These are phyloP conservation scores for Circinella umbellata DNA, from an alignment of 371 early-diverging fungal species.

Conservation along the genomic window DNA sequence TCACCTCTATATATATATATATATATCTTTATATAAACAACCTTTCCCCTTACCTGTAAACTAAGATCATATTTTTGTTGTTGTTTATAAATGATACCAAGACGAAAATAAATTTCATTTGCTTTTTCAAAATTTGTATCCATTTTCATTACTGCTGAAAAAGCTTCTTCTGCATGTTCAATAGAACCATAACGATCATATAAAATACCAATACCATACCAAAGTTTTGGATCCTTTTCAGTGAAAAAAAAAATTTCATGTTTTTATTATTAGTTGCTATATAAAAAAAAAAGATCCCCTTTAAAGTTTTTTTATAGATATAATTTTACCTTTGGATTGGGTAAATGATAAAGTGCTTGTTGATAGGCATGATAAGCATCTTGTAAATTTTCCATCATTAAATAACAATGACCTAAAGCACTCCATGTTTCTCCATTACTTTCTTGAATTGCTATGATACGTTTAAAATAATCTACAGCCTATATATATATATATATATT, in stretches of 20 bases:
- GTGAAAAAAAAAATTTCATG: too few species aligned
- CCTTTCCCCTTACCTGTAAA: slow-evolving; percentile 69
- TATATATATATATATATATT: slow-evolving; percentile 23
- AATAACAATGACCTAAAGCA: slow-evolving; percentile 89
- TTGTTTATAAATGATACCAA: slow-evolving; percentile 97
- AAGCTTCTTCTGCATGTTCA: slow-evolving; percentile 97
- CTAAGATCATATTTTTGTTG: slow-evolving; percentile 88
- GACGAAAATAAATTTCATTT: slow-evolving; percentile 96
- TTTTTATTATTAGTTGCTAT: too few species aligned
- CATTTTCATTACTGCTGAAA: slow-evolving; percentile 87
- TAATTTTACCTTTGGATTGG: slow-evolving; percentile 88
- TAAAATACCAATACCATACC: slow-evolving; percentile 98
- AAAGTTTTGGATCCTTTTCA: slow-evolving; percentile 92
- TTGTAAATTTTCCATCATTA: slow-evolving; percentile 94
- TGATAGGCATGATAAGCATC: slow-evolving; percentile 94
- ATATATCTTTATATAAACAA: too few species aligned
- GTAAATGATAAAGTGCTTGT: slow-evolving; percentile 86
- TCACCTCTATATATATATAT: not conserved
- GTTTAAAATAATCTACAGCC: slow-evolving; percentile 91
- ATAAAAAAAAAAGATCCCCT: too few species aligned
- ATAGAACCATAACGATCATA: slow-evolving; percentile 96
- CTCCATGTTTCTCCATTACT: slow-evolving; percentile 93
- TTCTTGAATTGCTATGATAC: slow-evolving; percentile 79
- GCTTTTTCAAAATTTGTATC: slow-evolving; percentile 92
- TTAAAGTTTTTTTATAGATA: too few species aligned